Percentiles rank a stretch among this genome's conserved stretches.
Evolutionary conservation across 2,329 filamentous ascomycete species (phyloP).

Genomic region (Talaromyces marneffei): DNA sequence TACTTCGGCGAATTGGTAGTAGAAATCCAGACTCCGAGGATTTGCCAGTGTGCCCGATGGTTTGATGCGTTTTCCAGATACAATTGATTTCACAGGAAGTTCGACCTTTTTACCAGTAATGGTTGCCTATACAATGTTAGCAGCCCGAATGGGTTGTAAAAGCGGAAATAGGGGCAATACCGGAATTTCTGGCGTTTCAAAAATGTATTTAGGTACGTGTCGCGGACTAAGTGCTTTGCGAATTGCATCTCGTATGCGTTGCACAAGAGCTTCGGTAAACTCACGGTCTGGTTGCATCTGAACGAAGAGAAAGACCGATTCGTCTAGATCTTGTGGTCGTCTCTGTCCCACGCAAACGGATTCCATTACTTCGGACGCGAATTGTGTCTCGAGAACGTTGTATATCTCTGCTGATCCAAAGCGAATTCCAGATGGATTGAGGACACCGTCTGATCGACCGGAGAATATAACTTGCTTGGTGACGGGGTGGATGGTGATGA

Average conservation of each 20-base stretch:
- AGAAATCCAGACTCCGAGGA: conserved; percentile 68
- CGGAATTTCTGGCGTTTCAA: conserved; percentile 75
- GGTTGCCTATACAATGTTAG: conserved; percentile 54
- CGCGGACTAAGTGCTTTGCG: conserved; percentile 60
- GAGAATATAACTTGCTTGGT: conserved; percentile 50
- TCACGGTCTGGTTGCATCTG: conserved; percentile 53
- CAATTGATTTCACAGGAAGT: conserved; percentile 76
- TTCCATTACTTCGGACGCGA: conserved; percentile 59
- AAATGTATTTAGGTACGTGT: conserved; percentile 72
- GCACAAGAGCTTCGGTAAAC: conserved; percentile 53
- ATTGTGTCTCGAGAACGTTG: conserved; percentile 55
- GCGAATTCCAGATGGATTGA: conserved; percentile 72
- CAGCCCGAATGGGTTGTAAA: neutral
- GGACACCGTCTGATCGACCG: conserved; percentile 59
- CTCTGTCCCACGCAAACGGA: conserved; percentile 76
- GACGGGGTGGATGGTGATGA: conserved; percentile 62
- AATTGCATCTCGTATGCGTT: conserved; percentile 60
- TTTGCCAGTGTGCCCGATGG: conserved; percentile 72
- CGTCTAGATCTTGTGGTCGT: conserved; percentile 47
- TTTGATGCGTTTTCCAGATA: conserved; percentile 67
- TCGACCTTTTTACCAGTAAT: conserved; percentile 74
- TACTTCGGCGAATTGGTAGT: conserved; percentile 70
- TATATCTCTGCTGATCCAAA: conserved; percentile 81
- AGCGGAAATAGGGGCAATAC: conserved; percentile 44
- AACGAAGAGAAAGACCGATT: conserved; percentile 52